Evolutionary conservation across 257 asterid genomes (phyloP), one percentile per base, ranked within the genome.

Genomic region (Solanum rostratum): DNA sequence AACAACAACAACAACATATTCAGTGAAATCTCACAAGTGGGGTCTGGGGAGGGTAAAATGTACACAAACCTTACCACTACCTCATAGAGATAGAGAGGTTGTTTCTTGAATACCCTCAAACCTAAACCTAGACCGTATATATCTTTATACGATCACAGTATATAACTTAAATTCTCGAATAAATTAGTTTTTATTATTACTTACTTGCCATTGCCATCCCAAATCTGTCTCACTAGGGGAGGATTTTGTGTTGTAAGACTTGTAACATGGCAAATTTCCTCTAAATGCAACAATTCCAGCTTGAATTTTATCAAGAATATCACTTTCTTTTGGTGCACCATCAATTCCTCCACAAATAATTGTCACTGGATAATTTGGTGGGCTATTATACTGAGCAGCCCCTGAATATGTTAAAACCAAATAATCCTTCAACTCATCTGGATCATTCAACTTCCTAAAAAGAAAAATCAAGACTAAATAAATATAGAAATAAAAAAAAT

Each of bases 151-250:
- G 1, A 19, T 39, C 29, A 69, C 0, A 0, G 2, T 39, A 10
- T 10, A 69, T 69, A 69, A 69, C 79, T 69, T 69, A 66, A 19
- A 37, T 37, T 19, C 18, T 39, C 0, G 10, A 69, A 19, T 69
- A 69, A 69, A 39, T 37, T 69, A 9, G 80, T 71, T 30, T 71
- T 15, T 41, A 24, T 27, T 6, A 24, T 62, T 11, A 41, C 93
- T 84, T 84, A 94, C 97, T 87, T 93, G 98, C 98, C 98, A 94
- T 7, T 9, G 22, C 95, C 95, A 92, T 59, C 98, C 97, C 3
- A 84, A 15, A 4, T 6, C 24, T 18, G 92, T 88, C 83, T 93
- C 84, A 10, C 65, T 15, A 1, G 93, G 89, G 2, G 0, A 7
- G 22, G 22, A 1, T 1, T 54, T 63, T 8, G 52, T 88, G 4